Evolutionary conservation across 176 grass and related monocot species (phyloP).

Genomic region (Carex parvula): DNA sequence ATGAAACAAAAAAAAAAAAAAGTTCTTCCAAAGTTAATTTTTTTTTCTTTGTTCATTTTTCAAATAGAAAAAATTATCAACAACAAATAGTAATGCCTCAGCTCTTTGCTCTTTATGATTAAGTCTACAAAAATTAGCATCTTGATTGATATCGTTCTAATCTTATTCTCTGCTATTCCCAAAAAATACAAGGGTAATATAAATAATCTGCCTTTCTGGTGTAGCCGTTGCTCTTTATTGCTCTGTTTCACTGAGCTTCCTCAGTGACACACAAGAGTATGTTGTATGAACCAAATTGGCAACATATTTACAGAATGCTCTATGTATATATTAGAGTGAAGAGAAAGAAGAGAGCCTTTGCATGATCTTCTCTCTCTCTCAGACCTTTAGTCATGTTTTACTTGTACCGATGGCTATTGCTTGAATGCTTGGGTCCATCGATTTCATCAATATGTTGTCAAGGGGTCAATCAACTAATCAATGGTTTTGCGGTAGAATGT

Average conservation of each 20-base stretch:
- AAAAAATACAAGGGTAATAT: not conserved
- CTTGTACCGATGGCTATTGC: not conserved
- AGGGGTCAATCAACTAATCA: constrained; percentile 4
- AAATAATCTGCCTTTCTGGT: not conserved
- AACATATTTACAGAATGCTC: constrained; percentile 20
- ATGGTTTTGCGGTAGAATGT: constrained; percentile 51
- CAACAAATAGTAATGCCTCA: not conserved
- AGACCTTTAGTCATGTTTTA: not conserved
- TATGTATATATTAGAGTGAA: constrained; percentile 16
- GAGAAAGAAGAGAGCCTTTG: constrained; percentile 15
- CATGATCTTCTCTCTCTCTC: not conserved
- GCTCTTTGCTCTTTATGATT: not conserved
- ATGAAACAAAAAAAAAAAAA: not conserved
- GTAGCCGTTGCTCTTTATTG: constrained; percentile 13
- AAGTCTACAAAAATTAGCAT: constrained; percentile 19
- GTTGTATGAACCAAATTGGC: constrained; percentile 4
- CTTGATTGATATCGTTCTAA: not conserved
- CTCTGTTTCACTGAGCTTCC: constrained; percentile 9
- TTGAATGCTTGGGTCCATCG: not conserved
- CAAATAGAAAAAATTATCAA: not conserved
- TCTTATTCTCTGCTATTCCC: not conserved
- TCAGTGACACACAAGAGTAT: not conserved
- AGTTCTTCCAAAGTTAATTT: not conserved
- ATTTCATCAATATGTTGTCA: not conserved
- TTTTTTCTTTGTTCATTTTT: not conserved